Evolutionary conservation across 176 grass and related monocot species (phyloP), one percentile per base, ranked within the genome.

Genomic region (Lolium multiflorum): DNA sequence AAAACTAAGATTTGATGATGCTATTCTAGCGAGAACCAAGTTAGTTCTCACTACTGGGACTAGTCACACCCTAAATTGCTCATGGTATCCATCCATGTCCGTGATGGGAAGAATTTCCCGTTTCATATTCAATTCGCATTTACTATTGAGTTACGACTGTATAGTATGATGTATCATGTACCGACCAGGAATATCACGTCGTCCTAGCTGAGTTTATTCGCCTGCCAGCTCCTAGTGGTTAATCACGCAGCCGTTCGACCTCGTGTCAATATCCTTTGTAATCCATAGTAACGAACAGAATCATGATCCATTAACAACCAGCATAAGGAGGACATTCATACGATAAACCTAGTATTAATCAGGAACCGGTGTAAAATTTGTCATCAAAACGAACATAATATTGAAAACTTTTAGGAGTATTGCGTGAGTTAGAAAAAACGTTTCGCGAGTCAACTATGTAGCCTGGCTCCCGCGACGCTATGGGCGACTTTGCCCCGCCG

Each of bases 171-270:
- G 38, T 3, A 70, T 46, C 28, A 28, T 28, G 28, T 28, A 28
- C 28, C 28, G 28, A 28, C 28, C 28, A 28, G 28, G 28, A 28
- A 28, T 28, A 28, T 28, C 28, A 28, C 28, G 28, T 28, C 43
- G 71, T 74, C 43, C 71, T 74, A 74, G n/a, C 44, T 25, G 71
- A 49, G 71, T 74, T 49, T 74, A 74, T 73, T 73, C n/a, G 43
- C 8, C 21, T 73, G 70, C 70, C n/a, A 73, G n/a, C 70, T 48
- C 70, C 20, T 22, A 72, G 20, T 43, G 43, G 43, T 73, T 24
- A 24, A 73, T 21, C 70, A 73, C 41, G 21, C 10, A 71, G 10
- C 69, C 20, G 69, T 71, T 71, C 69, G 20, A 21, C 39, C 69
- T 71, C 39, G 6, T 4, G 39, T 41, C 39, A 41, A 28, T 28